These are phyloP conservation scores for Pseudocercospora fuligena DNA, from an alignment of 2,329 filamentous ascomycete species.

Conservation along the genomic window DNA sequence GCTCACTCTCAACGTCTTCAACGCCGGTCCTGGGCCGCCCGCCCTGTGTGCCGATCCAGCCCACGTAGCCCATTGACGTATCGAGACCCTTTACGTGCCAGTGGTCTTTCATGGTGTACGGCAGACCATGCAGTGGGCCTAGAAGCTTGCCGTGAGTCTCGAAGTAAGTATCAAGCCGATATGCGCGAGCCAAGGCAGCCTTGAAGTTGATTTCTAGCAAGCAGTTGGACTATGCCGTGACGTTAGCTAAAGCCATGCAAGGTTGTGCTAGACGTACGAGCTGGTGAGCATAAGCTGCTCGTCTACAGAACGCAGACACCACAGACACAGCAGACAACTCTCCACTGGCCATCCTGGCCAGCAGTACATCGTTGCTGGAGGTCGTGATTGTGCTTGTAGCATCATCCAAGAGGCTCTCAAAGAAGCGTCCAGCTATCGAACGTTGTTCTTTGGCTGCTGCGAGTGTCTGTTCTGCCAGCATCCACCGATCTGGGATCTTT, in stretches of 20 bases:
- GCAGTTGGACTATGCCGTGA: slow-evolving; percentile 4
- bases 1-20: not conserved
- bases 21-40: not conserved
- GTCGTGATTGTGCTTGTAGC: not conserved
- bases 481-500: not conserved
- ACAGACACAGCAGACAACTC: not conserved
- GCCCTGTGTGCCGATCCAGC: slow-evolving; percentile 2
- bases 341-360: not conserved
- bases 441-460: not conserved
- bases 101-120: slow-evolving; percentile 10
- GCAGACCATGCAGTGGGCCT: slow-evolving; percentile 10
- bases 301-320: not conserved
- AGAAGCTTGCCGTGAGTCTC: not conserved
- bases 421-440: not conserved
- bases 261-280: not conserved
- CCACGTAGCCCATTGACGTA: not conserved
- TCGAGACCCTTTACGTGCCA: not conserved
- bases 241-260: not conserved
- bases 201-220: slow-evolving; percentile 11
- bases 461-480: not conserved
- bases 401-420: not conserved
- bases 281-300: not conserved
- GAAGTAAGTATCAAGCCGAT: slow-evolving; percentile 1
- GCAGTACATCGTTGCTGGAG: not conserved
- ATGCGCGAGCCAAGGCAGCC: slow-evolving; percentile 6